phyloP scores from a whole-genome alignment of 208 protist genomes.

The Angomonas deanei region DNA sequence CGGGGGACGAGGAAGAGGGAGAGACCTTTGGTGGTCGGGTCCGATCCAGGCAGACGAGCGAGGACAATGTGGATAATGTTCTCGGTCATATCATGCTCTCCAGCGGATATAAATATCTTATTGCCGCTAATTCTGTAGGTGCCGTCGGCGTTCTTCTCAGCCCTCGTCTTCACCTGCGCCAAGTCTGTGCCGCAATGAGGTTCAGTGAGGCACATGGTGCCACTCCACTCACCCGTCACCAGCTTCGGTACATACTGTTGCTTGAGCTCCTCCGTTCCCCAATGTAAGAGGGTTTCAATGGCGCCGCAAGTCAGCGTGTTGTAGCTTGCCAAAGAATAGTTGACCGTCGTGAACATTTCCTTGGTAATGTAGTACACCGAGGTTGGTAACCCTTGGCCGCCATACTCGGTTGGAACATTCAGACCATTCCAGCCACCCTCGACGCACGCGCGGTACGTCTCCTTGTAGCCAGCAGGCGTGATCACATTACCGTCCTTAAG shows the following conservation, averaged over 20 bases:
- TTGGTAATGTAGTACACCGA: conserved; percentile 52
- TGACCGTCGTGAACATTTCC: conserved; percentile 75
- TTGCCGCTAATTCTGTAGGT: conserved; percentile 82
- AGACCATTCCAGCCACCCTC: conserved; percentile 79
- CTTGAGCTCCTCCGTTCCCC: conserved; percentile 75
- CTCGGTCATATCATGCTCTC: conserved; percentile 83
- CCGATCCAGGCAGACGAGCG: conserved; percentile 58
- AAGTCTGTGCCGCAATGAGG: conserved; percentile 84
- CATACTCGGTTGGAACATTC: conserved; percentile 64
- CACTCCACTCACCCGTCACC: conserved; percentile 68
- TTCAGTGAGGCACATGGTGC: conserved; percentile 90
- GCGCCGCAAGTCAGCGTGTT: conserved; percentile 54
- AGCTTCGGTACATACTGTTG: conserved; percentile 71
- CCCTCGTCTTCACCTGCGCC: conserved; percentile 75
- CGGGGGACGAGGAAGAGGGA: conserved; percentile 90
- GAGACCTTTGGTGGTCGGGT: conserved; percentile 69
- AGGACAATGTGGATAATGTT: conserved; percentile 88
- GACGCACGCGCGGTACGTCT: conserved; percentile 68
- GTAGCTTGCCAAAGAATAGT: conserved; percentile 86
- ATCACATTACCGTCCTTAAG: conserved; percentile 47
- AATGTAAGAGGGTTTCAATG: conserved; percentile 48
- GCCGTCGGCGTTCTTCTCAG: conserved; percentile 61
- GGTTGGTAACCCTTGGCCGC: conserved; percentile 71
- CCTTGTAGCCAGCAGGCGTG: conserved; percentile 81
- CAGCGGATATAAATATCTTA: conserved; percentile 90